phyloP scores from a whole-genome alignment of 176 grass and related monocot genomes.

The Oryza meyeriana region DNA sequence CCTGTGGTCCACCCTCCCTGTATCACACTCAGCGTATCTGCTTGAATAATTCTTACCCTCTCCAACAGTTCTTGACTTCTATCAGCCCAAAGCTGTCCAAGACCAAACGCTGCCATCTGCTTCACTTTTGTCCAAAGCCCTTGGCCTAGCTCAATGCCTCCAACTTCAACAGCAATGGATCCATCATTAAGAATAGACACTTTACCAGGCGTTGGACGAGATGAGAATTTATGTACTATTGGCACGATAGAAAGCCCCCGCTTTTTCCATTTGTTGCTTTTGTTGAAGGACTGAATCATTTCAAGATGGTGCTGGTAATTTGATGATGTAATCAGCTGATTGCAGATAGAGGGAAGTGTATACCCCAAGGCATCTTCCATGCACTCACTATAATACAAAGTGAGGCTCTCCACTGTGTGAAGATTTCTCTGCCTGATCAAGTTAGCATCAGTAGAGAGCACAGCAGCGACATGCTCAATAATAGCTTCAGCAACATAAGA shows the following conservation, averaged over 20 bases:
- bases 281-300: conserved; percentile 61
- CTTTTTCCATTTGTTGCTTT: conserved; percentile 79
- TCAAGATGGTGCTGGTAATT: conserved; percentile 49
- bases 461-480: conserved; percentile 81
- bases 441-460: conserved; percentile 60
- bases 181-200: conserved; percentile 90
- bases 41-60: conserved; percentile 77
- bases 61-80: conserved; percentile 59
- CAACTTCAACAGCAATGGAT: conserved; percentile 90
- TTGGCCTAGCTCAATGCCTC: conserved; percentile 95
- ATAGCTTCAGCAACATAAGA: conserved; percentile 89
- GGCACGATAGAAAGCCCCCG: conserved; percentile 75
- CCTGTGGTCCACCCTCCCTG: conserved; percentile 87
- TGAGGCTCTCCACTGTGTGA: conserved; percentile 79
- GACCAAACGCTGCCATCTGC: conserved; percentile 78
- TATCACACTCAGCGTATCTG: conserved; percentile 77
- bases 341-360: conserved; percentile 71
- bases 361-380: conserved; percentile 64
- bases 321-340: conserved; percentile 51
- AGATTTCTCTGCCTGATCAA: conserved; percentile 76
- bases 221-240: conserved; percentile 56
- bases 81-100: conserved; percentile 75
- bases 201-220: conserved; percentile 68
- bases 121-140: conserved; percentile 98
- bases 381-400: conserved; percentile 64